Percentiles rank a stretch among this genome's conserved stretches.
Conservation (phyloP, 371 early-diverging fungal genomes). For the Mucor plumbeus region DNA sequence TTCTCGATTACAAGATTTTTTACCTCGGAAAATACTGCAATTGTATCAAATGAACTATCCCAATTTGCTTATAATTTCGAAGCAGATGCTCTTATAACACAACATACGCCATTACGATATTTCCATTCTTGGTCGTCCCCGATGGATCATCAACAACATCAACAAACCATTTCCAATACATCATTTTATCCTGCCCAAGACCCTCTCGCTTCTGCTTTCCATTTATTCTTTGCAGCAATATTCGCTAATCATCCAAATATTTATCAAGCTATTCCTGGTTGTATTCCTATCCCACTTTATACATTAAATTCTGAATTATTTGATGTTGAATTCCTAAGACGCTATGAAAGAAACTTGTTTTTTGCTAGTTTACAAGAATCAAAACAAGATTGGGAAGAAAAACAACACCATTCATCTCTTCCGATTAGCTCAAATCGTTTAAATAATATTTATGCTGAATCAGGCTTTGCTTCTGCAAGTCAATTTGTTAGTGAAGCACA, state of each 20-base stretch:
- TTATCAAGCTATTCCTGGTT: conserved; percentile 45
- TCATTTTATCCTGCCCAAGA: conserved; percentile 51
- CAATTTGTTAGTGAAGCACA: conserved; percentile 49
- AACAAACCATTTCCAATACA: conserved; percentile 1
- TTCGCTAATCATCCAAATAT: conserved; percentile 51
- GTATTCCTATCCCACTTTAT: conserved; percentile 48
- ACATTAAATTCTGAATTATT: conserved; percentile 38
- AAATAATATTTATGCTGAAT: conserved; percentile 36
- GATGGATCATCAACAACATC: conserved; percentile 15
- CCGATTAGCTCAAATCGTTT: not conserved
- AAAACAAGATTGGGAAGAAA: conserved; percentile 27
- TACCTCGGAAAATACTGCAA: conserved; percentile 25
- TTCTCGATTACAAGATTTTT: conserved; percentile 42
- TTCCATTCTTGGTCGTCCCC: conserved; percentile 28
- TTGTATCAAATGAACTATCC: conserved; percentile 42
- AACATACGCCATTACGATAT: conserved; percentile 38
- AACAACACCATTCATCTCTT: conserved; percentile 9
- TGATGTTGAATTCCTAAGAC: conserved; percentile 53
- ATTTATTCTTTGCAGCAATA: conserved; percentile 49
- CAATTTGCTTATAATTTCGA: conserved; percentile 52
- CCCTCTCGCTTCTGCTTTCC: conserved; percentile 45
- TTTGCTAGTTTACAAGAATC: conserved; percentile 30
- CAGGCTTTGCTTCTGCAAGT: conserved; percentile 41
- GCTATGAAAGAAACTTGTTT: conserved; percentile 45
- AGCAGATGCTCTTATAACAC: conserved; percentile 43